A percentile compares a stretch with the other conserved stretches of the same genome.
These are phyloP conservation scores for Phaffomyces antillensis DNA, from an alignment of 805 yeast genomes.

Conservation along the genomic window DNA sequence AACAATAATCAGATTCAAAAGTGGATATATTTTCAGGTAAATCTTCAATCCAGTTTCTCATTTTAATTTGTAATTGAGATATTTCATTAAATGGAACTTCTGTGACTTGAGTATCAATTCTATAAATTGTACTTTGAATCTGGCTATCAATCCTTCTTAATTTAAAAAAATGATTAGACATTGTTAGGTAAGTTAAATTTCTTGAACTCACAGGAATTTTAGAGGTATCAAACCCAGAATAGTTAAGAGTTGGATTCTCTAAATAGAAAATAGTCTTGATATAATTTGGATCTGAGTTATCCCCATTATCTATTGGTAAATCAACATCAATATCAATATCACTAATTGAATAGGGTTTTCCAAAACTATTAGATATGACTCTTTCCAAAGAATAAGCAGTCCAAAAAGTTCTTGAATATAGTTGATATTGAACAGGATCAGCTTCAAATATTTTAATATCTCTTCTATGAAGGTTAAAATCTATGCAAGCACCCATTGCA, in stretches of 20 bases:
- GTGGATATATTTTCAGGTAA: neutral
- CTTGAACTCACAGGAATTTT: neutral
- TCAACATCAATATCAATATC: constrained; percentile 4
- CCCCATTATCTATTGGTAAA: constrained; percentile 1
- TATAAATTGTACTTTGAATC: neutral
- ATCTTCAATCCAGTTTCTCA: neutral
- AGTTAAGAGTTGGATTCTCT: neutral
- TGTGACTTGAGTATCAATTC: neutral
- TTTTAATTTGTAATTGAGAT: neutral
- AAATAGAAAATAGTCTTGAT: neutral
- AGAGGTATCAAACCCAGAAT: neutral
- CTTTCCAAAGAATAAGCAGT: constrained; percentile 2
- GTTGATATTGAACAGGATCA: neutral
- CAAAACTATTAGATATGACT: constrained; percentile 3
- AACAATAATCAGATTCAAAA: constrained; percentile 2
- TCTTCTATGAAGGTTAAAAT: constrained; percentile 2
- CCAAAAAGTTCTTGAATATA: constrained; percentile 2
- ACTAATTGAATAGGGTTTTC: constrained; percentile 1
- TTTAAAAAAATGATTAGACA: constrained; percentile 1
- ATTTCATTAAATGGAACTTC: constrained; percentile 1
- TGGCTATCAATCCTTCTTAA: constrained; percentile 2
- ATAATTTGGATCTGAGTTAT: neutral
- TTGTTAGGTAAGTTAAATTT: neutral
- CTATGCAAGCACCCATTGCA: constrained; percentile 1
- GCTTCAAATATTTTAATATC: neutral